Evolutionary conservation across 257 asterid genomes (phyloP).

Genomic region (Paulownia fortunei): DNA sequence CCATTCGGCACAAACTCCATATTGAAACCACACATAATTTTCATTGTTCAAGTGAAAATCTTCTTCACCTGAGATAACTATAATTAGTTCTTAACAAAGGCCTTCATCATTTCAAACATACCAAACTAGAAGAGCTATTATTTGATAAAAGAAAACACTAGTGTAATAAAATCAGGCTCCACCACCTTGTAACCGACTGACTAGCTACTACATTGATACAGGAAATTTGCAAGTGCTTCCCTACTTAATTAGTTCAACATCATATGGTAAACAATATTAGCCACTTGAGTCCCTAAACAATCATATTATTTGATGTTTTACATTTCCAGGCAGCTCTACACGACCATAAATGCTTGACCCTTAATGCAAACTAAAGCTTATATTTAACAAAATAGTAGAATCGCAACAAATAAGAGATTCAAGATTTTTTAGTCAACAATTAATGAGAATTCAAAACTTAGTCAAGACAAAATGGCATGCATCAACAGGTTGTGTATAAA

Average conservation of each 20-base stretch:
- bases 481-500: slow-evolving; percentile 5
- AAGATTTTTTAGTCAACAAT: not conserved
- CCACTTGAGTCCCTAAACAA: not conserved
- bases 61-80: not conserved
- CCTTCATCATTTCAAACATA: not conserved
- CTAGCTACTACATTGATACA: not conserved
- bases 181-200: not conserved
- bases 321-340: not conserved
- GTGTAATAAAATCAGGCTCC: not conserved
- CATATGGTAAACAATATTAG: not conserved
- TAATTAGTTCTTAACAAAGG: not conserved
- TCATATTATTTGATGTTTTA: not conserved
- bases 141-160: not conserved
- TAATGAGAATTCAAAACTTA: not conserved
- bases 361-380: slow-evolving; percentile 6
- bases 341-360: not conserved
- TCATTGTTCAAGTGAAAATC: not conserved
- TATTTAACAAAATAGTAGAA: not conserved
- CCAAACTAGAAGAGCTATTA: not conserved
- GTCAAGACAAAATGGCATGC: slow-evolving; percentile 12
- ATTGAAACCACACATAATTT: not conserved
- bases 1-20: not conserved
- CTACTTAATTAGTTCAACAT: not conserved
- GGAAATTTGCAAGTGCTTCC: not conserved
- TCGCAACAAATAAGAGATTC: not conserved